Evolutionary conservation across 2,329 filamentous ascomycete genomes (phyloP), one percentile per base, ranked within the genome.

Genomic region (Zasmidium citrigriseum): DNA sequence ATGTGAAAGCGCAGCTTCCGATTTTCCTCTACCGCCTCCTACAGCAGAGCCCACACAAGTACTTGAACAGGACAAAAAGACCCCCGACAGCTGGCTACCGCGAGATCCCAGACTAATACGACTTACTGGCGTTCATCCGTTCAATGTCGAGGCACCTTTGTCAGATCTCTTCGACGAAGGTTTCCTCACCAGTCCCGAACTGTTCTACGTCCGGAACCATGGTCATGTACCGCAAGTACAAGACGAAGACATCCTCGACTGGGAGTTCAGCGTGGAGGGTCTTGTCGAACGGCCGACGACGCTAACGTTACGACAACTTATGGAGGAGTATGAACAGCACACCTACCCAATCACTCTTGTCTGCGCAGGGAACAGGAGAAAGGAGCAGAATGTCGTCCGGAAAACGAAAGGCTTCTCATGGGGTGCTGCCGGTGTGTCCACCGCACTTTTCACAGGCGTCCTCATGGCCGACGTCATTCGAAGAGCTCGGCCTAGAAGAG

Each of bases 351-450:
- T 97, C 59, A 96, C 93, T 0, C 83, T 97, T 1, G 92, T 96
- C 21, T 97, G 93, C 73, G 93, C 93, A 3, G 93, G 93, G 1
- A 97, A 97, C 73, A 83, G 93, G 59, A 84, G 93, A 27, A 96
- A 96, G 76, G 93, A 97, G 75, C 93, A 96, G 71, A 97, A 97
- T 66, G 82, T 91, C 52, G 90, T 96, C 2, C 83, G 91, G 16
- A 96, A 96, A 73, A 91, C 90, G 1, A 96, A 96, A 68, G 93
- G 93, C 0, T 97, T 97, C 76, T 96, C 91, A 1, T 97, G 93
- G 93, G 93, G 93, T 34, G 82, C 93, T 1, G 92, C 90, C 3
- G 93, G 92, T 22, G 73, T 97, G 4, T 96, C 91, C 0, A 97
- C 91, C 0, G 91, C 91, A 0, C 77, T 96, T 0, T 97, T 90